phyloP scores from a whole-genome alignment of 140 eudicot species.

The Oenanthe javanica region DNA sequence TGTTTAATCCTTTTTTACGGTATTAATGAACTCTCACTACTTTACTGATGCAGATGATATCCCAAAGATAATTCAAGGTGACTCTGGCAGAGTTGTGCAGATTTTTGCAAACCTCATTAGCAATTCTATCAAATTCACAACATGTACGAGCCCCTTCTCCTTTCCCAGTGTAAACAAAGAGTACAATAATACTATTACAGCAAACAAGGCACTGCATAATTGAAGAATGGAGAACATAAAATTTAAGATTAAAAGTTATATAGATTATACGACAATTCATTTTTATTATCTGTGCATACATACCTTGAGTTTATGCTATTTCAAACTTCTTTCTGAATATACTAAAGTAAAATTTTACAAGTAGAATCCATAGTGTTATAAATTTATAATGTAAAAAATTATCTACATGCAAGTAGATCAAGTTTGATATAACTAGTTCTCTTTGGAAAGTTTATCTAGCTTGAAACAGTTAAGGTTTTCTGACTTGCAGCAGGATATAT shows the following conservation, averaged over 20 bases:
- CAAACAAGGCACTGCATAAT: neutral
- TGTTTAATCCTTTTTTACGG: neutral
- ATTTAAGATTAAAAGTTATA: neutral
- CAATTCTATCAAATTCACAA: constrained; percentile 92
- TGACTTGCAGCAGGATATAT: constrained; percentile 78
- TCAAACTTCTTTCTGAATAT: neutral
- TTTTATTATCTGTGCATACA: neutral
- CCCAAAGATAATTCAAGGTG: constrained; percentile 77
- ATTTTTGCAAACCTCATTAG: constrained; percentile 88
- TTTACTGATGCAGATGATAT: constrained; percentile 58
- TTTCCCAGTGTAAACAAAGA: neutral
- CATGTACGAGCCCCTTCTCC: constrained; percentile 48
- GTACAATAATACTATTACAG: neutral
- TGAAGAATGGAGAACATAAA: neutral
- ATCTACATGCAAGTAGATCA: neutral
- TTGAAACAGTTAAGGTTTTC: neutral
- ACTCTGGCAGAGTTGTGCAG: constrained; percentile 92
- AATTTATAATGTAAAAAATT: neutral
- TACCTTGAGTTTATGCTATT: neutral
- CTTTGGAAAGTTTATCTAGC: neutral
- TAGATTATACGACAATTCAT: neutral
- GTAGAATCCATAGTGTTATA: neutral
- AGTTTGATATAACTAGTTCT: neutral
- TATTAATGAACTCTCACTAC: neutral
- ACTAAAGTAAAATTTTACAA: neutral